Evolutionary conservation across 1,284 basidiomycete genomes (phyloP).

Genomic region (Schizophyllum commune): DNA sequence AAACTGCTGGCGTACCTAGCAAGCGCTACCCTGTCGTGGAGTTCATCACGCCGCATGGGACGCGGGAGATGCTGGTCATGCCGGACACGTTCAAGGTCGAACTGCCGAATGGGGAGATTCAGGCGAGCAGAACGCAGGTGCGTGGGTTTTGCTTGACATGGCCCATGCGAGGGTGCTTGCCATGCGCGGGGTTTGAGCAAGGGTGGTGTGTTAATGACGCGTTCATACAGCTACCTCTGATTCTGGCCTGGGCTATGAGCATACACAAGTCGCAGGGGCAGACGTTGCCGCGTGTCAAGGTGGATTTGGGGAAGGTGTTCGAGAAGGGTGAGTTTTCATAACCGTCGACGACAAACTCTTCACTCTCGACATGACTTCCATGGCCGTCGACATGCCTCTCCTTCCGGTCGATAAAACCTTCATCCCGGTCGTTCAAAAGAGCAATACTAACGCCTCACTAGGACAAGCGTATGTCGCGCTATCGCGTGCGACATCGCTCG

Average conservation of each 20-base stretch:
- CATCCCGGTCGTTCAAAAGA: neutral
- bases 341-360: no score
- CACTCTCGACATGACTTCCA: no score
- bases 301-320: constrained; percentile 76
- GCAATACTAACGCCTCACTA: constrained; percentile 16
- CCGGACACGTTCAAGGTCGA: constrained; percentile 83
- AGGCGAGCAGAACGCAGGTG: constrained; percentile 69
- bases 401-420: neutral
- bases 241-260: constrained; percentile 90
- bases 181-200: no score
- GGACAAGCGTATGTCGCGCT: constrained; percentile 95
- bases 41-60: constrained; percentile 61
- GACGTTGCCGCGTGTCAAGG: constrained; percentile 79
- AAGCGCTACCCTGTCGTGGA: constrained; percentile 67
- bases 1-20: constrained; percentile 20
- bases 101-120: constrained; percentile 74
- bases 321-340: constrained; percentile 64
- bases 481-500: constrained; percentile 87
- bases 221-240: constrained; percentile 56
- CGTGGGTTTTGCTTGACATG: constrained; percentile 11
- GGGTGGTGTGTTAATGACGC: no score
- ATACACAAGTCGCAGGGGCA: constrained; percentile 95
- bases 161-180: neutral
- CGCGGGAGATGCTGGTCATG: constrained; percentile 54
- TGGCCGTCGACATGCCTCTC: neutral